phyloP scores from a whole-genome alignment of 495 filamentous ascomycete genomes.

The Penicillium arizonense region DNA sequence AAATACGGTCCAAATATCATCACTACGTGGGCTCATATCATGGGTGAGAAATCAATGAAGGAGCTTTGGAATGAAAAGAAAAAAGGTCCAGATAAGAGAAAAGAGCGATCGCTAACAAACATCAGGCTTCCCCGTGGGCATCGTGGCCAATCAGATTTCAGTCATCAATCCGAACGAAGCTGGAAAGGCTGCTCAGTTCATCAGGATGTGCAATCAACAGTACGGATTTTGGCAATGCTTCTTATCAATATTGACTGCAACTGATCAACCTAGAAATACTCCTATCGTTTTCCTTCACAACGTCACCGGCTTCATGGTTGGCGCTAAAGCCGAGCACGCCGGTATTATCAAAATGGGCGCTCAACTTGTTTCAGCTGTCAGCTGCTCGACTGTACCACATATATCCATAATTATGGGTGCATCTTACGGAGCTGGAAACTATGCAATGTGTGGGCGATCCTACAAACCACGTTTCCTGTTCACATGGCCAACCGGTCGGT shows the following conservation, averaged over 20 bases:
- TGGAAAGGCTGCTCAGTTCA: conserved; percentile 27
- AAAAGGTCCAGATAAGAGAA: too few relatives aligned
- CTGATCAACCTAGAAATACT: conserved; percentile 11
- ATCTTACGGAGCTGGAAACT: conserved; percentile 35
- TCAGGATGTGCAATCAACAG: conserved; percentile 33
- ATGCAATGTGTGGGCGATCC: conserved; percentile 34
- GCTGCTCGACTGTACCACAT: conserved; percentile 30
- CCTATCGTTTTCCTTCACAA: conserved; percentile 36
- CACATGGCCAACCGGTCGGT: conserved; percentile 33
- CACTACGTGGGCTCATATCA: conserved; percentile 29
- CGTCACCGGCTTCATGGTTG: conserved; percentile 37
- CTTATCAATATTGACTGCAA: neutral
- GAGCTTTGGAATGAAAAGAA: too few relatives aligned
- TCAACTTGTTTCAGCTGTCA: conserved; percentile 31
- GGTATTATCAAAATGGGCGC: conserved; percentile 34
- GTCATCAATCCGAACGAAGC: conserved; percentile 32
- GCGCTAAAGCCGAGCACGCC: conserved; percentile 30
- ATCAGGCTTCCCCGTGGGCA: conserved; percentile 27
- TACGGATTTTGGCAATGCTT: neutral
- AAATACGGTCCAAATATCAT: conserved; percentile 29
- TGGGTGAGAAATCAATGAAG: conserved; percentile 17
- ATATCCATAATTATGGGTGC: conserved; percentile 33
- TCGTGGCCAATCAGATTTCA: conserved; percentile 30
- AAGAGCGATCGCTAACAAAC: too few relatives aligned
- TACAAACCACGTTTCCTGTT: conserved; percentile 32